Evolutionary conservation across 2,329 filamentous ascomycete species (phyloP).

Genomic region (Diplodia scrobiculata): DNA sequence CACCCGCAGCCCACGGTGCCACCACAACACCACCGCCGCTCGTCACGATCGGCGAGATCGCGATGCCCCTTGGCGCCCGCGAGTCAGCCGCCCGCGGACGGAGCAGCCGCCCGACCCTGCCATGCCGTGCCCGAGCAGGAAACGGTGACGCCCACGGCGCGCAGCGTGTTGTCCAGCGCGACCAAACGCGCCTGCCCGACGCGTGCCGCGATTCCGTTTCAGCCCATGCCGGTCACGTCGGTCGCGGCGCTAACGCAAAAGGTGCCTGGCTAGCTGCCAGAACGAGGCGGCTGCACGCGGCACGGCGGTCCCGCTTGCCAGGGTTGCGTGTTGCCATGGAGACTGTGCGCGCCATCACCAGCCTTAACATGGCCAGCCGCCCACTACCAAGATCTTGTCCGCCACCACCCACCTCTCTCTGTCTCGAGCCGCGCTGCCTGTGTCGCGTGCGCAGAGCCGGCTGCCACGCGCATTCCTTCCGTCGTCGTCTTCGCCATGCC

Average conservation of each 20-base stretch:
- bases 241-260: constrained; percentile 8
- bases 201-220: not conserved
- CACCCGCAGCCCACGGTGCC: not conserved
- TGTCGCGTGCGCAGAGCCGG: not conserved
- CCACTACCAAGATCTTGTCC: constrained; percentile 12
- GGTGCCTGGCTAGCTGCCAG: constrained; percentile 8
- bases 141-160: not conserved
- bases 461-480: constrained; percentile 8
- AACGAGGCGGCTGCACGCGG: not conserved
- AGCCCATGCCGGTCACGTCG: not conserved
- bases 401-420: constrained; percentile 1
- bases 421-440: not conserved
- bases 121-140: not conserved
- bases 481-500: constrained; percentile 47
- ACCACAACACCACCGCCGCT: constrained; percentile 17
- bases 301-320: constrained; percentile 15
- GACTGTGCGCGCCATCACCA: not conserved
- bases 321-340: constrained; percentile 19
- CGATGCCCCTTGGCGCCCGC: not conserved
- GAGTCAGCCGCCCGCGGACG: constrained; percentile 2
- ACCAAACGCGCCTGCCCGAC: constrained; percentile 5
- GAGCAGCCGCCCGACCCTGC: not conserved
- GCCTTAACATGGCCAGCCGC: constrained; percentile 24
- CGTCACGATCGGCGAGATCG: constrained; percentile 17
- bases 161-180: constrained; percentile 1